A percentile compares a stretch with the other conserved stretches of the same genome.
These are phyloP conservation scores for Penicillium angulare DNA, from an alignment of 495 filamentous ascomycete species.

Conservation along the genomic window DNA sequence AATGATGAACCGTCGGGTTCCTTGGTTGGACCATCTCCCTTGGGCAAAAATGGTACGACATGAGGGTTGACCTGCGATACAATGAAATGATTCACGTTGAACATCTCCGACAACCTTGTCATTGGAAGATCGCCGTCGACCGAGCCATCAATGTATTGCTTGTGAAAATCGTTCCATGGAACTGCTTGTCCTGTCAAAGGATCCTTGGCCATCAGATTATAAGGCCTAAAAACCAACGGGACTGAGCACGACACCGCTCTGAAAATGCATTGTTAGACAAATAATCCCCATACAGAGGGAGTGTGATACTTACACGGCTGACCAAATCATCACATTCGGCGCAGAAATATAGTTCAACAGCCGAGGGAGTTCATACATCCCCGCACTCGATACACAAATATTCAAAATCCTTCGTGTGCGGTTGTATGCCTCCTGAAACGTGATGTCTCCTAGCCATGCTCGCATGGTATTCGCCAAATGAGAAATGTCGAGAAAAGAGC, in stretches of 20 bases:
- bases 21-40: slow-evolving; percentile 59
- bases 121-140: slow-evolving; percentile 94
- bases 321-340: slow-evolving; percentile 94
- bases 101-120: slow-evolving; percentile 88
- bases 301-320: slow-evolving; percentile 70
- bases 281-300: no score
- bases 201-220: slow-evolving; percentile 78
- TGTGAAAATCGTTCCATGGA: slow-evolving; percentile 80
- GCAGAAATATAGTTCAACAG: slow-evolving; percentile 91
- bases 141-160: slow-evolving; percentile 88
- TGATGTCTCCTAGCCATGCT: slow-evolving; percentile 76
- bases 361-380: slow-evolving; percentile 80
- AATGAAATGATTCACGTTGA: slow-evolving; percentile 98
- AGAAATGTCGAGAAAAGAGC: slow-evolving; percentile 78
- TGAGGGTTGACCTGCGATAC: slow-evolving; percentile 96
- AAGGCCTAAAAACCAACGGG: slow-evolving; percentile 78
- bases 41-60: slow-evolving; percentile 80
- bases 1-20: slow-evolving; percentile 36
- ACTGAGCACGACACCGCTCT: slow-evolving; percentile 90
- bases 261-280: slow-evolving; percentile 19
- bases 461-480: slow-evolving; percentile 81
- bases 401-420: slow-evolving; percentile 86
- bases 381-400: slow-evolving; percentile 85
- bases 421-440: slow-evolving; percentile 95
- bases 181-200: slow-evolving; percentile 72